Evolutionary conservation across 306 rosid species (phyloP), one percentile per base, ranked within the genome.

Genomic region (Castanea sativa): DNA sequence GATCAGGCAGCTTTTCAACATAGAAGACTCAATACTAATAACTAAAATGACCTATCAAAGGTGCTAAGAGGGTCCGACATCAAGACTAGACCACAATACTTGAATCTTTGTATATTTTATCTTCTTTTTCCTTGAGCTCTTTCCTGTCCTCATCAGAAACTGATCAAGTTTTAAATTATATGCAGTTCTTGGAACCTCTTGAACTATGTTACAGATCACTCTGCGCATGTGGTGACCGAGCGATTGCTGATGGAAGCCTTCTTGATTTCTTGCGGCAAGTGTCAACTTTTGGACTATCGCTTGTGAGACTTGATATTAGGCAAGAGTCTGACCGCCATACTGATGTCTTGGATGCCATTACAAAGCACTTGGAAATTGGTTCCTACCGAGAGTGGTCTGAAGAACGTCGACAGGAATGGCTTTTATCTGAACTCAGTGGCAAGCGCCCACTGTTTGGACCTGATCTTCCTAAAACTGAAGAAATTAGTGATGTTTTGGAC

Each of bases 181-280:
- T 84, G 73, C 78, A 96, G 99, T 96, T 96, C 87, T 73, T 96
- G 96, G 94, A 91, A 72, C 96, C 99, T 63, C 98, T 96, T 19
- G 99, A 95, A 78, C 88, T 92, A 2, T 95, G 99, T 71, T 95
- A 95, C 83, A 73, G 98, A 86, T 95, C 99, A 68, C 96, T 95
- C 68, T 90, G 94, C 78, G 82, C 88, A 75, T 95, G 97, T 81
- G 99, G 99, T 55, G 99, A 95, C 76, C 90, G 87, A 19, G 86
- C 94, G 20, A 92, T 95, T 79, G 99, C 99, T 2, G 99, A 95
- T 71, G 99, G 99, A 58, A 92, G 91, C 82, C 99, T 93, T 77
- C 98, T 95, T 80, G 99, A 95, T 86, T 95, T 95, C 83, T 70
- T 95, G 87, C 91, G 99, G 83, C 99, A 95, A 90, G 93, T 95